Evolutionary conservation across 176 grass and related monocot genomes (phyloP).

Genomic region (Coix lacrymajobi): DNA sequence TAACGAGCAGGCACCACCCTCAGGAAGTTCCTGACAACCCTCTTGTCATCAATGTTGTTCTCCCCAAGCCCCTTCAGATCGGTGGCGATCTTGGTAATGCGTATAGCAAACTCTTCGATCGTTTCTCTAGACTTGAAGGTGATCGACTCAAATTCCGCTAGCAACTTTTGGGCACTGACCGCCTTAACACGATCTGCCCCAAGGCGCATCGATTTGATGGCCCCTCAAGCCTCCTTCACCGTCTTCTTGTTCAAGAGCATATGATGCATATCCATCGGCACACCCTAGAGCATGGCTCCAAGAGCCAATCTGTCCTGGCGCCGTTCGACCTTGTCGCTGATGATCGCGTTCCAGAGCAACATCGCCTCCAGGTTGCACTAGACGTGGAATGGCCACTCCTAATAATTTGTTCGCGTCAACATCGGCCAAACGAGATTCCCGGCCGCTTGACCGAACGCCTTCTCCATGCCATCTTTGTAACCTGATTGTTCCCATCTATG

Average conservation of each 20-base stretch:
- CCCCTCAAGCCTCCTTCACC: neutral
- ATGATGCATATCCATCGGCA: neutral
- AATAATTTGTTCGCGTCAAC: too few species aligned
- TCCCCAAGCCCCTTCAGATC: fast-evolving
- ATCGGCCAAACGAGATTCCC: too few species aligned
- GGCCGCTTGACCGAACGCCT: too few species aligned
- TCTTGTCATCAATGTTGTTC: fast-evolving
- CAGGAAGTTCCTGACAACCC: neutral
- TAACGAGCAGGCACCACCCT: neutral
- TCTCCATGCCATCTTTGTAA: too few species aligned
- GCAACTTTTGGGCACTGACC: neutral
- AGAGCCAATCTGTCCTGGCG: neutral
- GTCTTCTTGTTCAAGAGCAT: neutral
- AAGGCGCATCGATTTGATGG: fast-evolving
- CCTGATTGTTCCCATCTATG: too few species aligned
- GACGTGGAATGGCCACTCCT: too few species aligned
- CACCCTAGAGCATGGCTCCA: neutral
- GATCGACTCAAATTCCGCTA: neutral
- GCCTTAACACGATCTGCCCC: neutral
- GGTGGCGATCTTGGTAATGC: fast-evolving
- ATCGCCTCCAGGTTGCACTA: too few species aligned
- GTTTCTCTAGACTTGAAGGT: fast-evolving
- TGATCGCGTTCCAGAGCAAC: too few species aligned
- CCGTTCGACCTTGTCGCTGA: neutral
- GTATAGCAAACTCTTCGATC: neutral